Conservation (phyloP, 176 grass and related monocot species). For the Chrysopogon serrulatus region DNA sequence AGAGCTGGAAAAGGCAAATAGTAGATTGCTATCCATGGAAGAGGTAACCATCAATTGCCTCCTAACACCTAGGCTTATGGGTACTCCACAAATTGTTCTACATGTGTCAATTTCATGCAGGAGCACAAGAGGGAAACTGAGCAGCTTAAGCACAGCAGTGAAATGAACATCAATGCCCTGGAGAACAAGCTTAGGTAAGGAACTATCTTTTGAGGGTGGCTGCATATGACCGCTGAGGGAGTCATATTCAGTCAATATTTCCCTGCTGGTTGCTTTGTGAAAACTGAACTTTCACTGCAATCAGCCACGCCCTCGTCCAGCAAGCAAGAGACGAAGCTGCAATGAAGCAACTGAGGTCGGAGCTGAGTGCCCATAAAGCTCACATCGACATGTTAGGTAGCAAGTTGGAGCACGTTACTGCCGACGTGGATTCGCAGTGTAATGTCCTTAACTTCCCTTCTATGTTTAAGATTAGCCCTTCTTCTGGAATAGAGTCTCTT, state of each 20-base stretch:
- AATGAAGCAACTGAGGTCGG: conserved; percentile 52
- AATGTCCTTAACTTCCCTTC: conserved; percentile 13
- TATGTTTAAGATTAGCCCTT: background rate
- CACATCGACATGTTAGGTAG: conserved; percentile 53
- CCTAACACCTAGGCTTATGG: conserved; percentile 5
- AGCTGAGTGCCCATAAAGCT: conserved; percentile 52
- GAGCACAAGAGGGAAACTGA: conserved; percentile 56
- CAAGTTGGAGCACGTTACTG: conserved; percentile 56
- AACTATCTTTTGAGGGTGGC: background rate
- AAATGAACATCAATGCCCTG: conserved; percentile 50
- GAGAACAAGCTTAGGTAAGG: conserved; percentile 65
- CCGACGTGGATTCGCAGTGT: conserved; percentile 64
- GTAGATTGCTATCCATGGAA: conserved; percentile 58
- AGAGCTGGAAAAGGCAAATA: conserved; percentile 69
- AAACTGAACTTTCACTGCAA: conserved; percentile 35
- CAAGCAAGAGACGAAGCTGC: conserved; percentile 55
- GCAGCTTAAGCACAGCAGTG: conserved; percentile 50
- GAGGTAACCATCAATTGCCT: conserved; percentile 41
- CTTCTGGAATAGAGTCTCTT: background rate
- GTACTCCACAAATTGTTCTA: conserved; percentile 3
- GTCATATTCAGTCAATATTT: background rate
- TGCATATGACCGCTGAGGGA: background rate
- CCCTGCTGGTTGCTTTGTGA: background rate
- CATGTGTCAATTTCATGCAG: conserved; percentile 33
- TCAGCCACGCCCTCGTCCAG: conserved; percentile 58